These are phyloP conservation scores for Carex kokanica DNA, from an alignment of 176 grass and related monocot genomes.

Conservation along the genomic window DNA sequence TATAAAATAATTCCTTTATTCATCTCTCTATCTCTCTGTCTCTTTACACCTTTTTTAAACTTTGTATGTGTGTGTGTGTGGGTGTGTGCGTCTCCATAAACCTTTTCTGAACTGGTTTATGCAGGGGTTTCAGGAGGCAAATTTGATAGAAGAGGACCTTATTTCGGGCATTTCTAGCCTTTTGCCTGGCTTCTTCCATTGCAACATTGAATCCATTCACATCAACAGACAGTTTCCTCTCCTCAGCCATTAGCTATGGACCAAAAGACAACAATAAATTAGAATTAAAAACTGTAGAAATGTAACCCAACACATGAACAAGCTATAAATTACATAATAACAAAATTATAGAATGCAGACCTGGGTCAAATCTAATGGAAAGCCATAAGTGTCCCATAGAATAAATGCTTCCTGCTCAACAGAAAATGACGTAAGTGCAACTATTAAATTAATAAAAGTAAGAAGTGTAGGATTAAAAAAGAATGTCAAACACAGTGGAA, in stretches of 20 bases:
- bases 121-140: neutral
- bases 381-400: constrained; percentile 93
- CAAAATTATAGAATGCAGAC: constrained; percentile 36
- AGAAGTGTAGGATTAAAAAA: neutral
- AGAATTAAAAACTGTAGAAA: neutral
- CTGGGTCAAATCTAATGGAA: constrained; percentile 96
- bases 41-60: neutral
- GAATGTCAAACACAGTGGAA: neutral
- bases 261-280: constrained; percentile 12
- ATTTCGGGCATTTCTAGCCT: constrained; percentile 75
- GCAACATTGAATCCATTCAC: constrained; percentile 68
- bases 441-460: neutral
- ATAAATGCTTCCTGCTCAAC: constrained; percentile 78
- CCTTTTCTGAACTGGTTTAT: neutral
- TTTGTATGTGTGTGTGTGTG: neutral
- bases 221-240: constrained; percentile 69
- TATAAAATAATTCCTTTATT: too few species aligned
- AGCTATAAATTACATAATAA: constrained; percentile 22
- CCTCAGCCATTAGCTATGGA: constrained; percentile 71
- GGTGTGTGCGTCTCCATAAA: too few species aligned
- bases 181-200: constrained; percentile 91
- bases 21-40: neutral
- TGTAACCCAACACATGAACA: constrained; percentile 12
- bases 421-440: neutral
- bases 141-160: constrained; percentile 45